Evolutionary conservation across 345 rosid genomes (phyloP), one percentile per base, ranked within the genome.

Genomic region (Syzygium aqueum): DNA sequence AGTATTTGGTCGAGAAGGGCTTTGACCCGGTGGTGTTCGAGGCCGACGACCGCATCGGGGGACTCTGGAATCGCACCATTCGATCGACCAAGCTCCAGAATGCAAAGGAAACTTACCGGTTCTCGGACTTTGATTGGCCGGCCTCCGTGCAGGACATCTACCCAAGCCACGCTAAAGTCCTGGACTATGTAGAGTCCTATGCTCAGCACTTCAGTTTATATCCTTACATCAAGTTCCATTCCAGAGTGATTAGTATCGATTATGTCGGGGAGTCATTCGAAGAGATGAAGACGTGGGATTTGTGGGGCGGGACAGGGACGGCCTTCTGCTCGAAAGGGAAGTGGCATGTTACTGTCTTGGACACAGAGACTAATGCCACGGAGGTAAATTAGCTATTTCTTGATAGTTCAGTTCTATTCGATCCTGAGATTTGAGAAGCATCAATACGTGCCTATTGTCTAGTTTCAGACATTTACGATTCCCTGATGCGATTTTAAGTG

Each of bases 61-160:
- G 93, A 1, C 86, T 91, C 15, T 92, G 93, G 93, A 19, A 83
- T 25, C 91, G 84, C 30, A 90, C 90, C 1, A 19, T 88, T 0
- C 78, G 84, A 54, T 87, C 91, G 33, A 91, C 93, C 12, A 83
- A 80, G 77, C 88, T 93, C 51, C 93, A 92, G 53, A 91, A 50
- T 61, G 6, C 33, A 11, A 91, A 85, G 88, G 27, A 27, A 1
- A 17, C 28, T 1, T 91, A 85, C 83, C 85, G 53, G 52, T 93
- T 93, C 54, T 88, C 92, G 3, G 94, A 93, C 89, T 90, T 93
- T 17, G 92, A 90, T 2, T 93, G 94, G 94, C 93, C 92, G 8
- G 5, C 83, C 14, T 87, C 85, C 2, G 91, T 90, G 1, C 65
- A n/a, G 5, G 92, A 89, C 2, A 27, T 11, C 4, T 43, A 59